Evolutionary conservation across 176 grass and related monocot species (phyloP).

Genomic region (Oryza meridionalis): DNA sequence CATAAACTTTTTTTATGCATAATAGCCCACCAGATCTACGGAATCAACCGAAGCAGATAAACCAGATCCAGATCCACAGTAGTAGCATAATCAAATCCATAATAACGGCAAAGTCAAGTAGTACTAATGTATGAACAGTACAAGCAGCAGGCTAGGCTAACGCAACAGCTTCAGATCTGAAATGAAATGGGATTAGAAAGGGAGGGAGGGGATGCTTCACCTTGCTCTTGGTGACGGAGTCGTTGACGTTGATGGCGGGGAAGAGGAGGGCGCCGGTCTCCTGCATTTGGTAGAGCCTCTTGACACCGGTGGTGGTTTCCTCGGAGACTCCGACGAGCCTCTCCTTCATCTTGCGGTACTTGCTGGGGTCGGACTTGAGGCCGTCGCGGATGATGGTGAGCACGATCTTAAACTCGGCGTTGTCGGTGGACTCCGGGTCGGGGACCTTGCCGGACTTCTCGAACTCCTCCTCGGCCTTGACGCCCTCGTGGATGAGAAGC

Average conservation of each 20-base stretch:
- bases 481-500: conserved; percentile 89
- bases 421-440: conserved; percentile 82
- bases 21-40: conserved; percentile 3
- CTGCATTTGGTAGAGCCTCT: conserved; percentile 96
- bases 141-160: conserved; percentile 8
- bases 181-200: neutral
- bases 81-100: neutral
- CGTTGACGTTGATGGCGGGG: conserved; percentile 93
- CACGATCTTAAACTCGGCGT: conserved; percentile 97
- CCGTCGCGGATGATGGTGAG: conserved; percentile 87
- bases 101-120: neutral
- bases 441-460: conserved; percentile 73
- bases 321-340: conserved; percentile 92
- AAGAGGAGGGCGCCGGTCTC: conserved; percentile 73
- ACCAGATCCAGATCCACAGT: neutral
- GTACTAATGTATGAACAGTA: neutral
- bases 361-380: conserved; percentile 67
- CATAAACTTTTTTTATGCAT: neutral
- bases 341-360: conserved; percentile 96
- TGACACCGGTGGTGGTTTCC: conserved; percentile 94
- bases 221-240: conserved; percentile 99
- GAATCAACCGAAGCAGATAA: neutral
- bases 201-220: conserved; percentile 14
- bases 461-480: conserved; percentile 92
- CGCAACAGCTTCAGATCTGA: conserved; percentile 30